Evolutionary conservation across 768 basidiomycete species (phyloP).

Genomic region (Pisolithus orientalis): DNA sequence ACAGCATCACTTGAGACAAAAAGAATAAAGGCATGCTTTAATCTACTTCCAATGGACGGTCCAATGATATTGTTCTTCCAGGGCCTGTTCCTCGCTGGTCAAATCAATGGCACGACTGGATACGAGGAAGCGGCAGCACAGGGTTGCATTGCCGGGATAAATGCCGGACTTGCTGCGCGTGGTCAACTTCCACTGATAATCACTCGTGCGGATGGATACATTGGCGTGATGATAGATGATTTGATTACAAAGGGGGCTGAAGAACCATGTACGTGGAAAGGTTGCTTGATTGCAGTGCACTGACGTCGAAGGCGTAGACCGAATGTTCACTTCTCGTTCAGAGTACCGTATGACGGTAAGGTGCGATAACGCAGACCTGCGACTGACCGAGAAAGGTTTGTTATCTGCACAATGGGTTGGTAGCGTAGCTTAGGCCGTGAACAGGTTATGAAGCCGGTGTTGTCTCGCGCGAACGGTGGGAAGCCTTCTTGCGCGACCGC

Average conservation of each 20-base stretch:
- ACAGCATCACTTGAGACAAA: constrained; percentile 82
- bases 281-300: not conserved
- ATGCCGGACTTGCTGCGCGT: constrained; percentile 70
- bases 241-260: constrained; percentile 83
- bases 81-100: constrained; percentile 85
- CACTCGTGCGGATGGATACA: constrained; percentile 79
- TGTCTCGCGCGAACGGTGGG: constrained; percentile 40
- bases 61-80: constrained; percentile 15
- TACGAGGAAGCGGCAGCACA: constrained; percentile 95
- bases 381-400: constrained; percentile 72
- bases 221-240: constrained; percentile 92
- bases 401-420: not conserved
- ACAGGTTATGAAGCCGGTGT: constrained; percentile 37
- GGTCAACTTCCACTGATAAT: constrained; percentile 52
- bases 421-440: not conserved
- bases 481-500: constrained; percentile 26
- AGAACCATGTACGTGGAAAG: constrained; percentile 64
- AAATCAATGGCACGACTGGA: constrained; percentile 91
- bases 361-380: constrained; percentile 83
- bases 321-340: constrained; percentile 90
- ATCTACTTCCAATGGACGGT: not conserved
- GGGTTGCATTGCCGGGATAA: constrained; percentile 82
- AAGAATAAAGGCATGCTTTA: constrained; percentile 51
- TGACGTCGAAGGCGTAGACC: constrained; percentile 41
- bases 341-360: constrained; percentile 87